A percentile compares a stretch with the other conserved stretches of the same genome.
Evolutionary conservation across 257 asterid genomes (phyloP).

Genomic region (Scutellaria galericulata): DNA sequence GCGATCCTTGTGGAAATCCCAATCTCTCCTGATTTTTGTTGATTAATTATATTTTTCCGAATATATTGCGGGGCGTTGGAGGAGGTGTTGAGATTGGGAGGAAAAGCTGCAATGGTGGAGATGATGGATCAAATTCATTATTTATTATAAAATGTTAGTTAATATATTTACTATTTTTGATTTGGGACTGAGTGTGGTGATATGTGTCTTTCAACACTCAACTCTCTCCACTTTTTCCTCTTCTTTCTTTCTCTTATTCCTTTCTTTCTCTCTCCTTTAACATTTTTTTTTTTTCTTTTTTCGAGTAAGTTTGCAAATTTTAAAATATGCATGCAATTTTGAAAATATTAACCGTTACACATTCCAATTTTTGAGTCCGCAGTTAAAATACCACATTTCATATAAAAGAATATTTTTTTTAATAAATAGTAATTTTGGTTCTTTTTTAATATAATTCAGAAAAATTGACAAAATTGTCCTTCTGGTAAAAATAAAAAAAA

Average conservation of each 20-base stretch:
- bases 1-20: constrained; percentile 9
- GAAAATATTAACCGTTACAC: no score
- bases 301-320: no score
- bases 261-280: background rate
- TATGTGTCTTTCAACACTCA: constrained; percentile 43
- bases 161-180: constrained; percentile 39
- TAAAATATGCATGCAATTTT: no score
- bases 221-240: constrained; percentile 48
- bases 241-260: background rate
- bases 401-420: no score
- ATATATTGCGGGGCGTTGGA: constrained; percentile 15
- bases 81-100: constrained; percentile 41
- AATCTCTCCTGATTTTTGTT: background rate
- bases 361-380: no score
- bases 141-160: constrained; percentile 31
- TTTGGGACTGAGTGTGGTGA: constrained; percentile 35
- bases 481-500: no score
- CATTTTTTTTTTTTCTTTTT: background rate
- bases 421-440: no score
- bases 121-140: constrained; percentile 7
- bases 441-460: no score
- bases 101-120: constrained; percentile 41
- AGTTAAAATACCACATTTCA: no score
- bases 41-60: background rate
- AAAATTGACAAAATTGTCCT: no score